phyloP scores from a whole-genome alignment of 2,329 filamentous ascomycete species.

The Dactylellina drechsleri region DNA sequence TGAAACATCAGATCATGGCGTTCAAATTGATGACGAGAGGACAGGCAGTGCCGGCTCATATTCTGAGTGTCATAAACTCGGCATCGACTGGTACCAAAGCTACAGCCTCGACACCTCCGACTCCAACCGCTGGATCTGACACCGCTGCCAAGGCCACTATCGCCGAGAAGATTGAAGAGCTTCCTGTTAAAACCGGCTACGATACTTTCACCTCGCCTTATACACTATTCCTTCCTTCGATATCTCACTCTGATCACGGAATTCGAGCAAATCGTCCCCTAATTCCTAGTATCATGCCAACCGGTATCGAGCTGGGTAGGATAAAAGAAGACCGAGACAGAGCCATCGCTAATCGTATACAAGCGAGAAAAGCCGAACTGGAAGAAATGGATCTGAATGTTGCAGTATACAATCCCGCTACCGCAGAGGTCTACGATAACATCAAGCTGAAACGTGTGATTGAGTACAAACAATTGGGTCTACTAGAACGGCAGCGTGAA shows the following conservation, averaged over 20 bases:
- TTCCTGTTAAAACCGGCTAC: conserved; percentile 66
- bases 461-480: conserved; percentile 88
- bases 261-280: conserved; percentile 79
- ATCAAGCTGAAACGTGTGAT: conserved; percentile 91
- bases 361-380: conserved; percentile 82
- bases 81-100: conserved; percentile 59
- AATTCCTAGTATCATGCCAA: conserved; percentile 87
- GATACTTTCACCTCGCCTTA: conserved; percentile 81
- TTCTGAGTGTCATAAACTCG: conserved; percentile 65
- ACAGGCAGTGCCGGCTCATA: conserved; percentile 72
- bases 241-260: conserved; percentile 83
- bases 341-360: conserved; percentile 89
- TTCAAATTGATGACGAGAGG: conserved; percentile 93
- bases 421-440: conserved; percentile 66
- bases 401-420: conserved; percentile 64
- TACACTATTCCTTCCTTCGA: conserved; percentile 67
- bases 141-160: conserved; percentile 59
- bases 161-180: conserved; percentile 56
- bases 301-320: conserved; percentile 86
- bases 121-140: conserved; percentile 62
- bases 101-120: conserved; percentile 61
- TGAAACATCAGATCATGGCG: conserved; percentile 87
- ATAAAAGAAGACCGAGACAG: conserved; percentile 86
- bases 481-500: conserved; percentile 88
- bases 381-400: conserved; percentile 75